Percentiles rank a stretch among this genome's conserved stretches.
Evolutionary conservation across 1,284 basidiomycete genomes (phyloP).

Genomic region (Amylostereum areolatum): DNA sequence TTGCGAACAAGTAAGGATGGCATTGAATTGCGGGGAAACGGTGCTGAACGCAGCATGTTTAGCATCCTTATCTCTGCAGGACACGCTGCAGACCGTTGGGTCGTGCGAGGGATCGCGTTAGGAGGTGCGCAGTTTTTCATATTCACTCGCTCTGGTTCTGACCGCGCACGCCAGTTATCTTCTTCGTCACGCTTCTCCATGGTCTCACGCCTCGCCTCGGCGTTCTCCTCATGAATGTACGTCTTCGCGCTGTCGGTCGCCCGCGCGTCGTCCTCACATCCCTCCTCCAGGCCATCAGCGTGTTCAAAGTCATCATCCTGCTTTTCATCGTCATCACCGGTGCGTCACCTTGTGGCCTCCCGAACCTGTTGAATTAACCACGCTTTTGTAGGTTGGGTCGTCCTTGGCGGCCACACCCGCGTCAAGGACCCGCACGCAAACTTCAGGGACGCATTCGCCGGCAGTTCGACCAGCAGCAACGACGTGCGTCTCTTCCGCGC

Average conservation of each 20-base stretch:
- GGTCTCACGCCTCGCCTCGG: constrained; percentile 38
- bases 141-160: background rate
- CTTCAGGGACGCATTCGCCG: constrained; percentile 42
- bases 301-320: constrained; percentile 37
- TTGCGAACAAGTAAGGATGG: constrained; percentile 9
- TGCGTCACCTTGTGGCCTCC: constrained; percentile 10
- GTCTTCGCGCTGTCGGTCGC: background rate
- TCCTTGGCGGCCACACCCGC: constrained; percentile 41
- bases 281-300: constrained; percentile 24
- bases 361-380: background rate
- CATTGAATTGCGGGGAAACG: no score
- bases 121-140: constrained; percentile 30
- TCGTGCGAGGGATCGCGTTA: constrained; percentile 49
- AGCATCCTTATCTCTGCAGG: constrained; percentile 47
- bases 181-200: constrained; percentile 40
- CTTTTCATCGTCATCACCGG: constrained; percentile 34
- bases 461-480: constrained; percentile 38
- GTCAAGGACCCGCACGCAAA: constrained; percentile 37
- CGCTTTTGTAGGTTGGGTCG: constrained; percentile 34
- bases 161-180: constrained; percentile 27
- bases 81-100: constrained; percentile 37
- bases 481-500: constrained; percentile 23
- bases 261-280: background rate
- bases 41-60: background rate
- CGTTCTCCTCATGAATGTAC: constrained; percentile 43